phyloP scores from a whole-genome alignment of 75 land plant genomes.

The Sequoiadendron giganteum region DNA sequence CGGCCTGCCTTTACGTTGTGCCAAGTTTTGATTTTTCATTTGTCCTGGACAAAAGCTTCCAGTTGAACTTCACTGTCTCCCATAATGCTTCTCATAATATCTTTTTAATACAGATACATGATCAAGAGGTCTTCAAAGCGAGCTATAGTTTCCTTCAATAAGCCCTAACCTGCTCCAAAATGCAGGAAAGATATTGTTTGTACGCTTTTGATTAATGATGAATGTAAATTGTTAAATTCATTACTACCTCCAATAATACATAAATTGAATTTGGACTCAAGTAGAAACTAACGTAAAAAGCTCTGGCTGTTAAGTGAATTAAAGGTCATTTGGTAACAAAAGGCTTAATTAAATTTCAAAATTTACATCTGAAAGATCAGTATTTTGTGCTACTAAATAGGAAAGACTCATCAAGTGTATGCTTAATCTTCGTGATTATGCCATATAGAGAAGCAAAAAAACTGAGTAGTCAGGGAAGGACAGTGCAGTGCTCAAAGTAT shows the following conservation, averaged over 20 bases:
- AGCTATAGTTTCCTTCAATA: neutral
- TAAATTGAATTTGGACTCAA: neutral
- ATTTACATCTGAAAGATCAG: neutral
- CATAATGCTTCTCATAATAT: neutral
- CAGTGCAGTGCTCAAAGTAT: no score
- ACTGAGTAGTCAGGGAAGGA: no score
- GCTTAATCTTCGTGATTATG: neutral
- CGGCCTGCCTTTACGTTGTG: conserved; percentile 72
- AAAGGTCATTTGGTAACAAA: neutral
- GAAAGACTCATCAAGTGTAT: neutral
- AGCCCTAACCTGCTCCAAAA: neutral
- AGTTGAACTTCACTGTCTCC: neutral
- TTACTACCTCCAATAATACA: neutral
- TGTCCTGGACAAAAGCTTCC: neutral
- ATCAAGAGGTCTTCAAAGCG: neutral
- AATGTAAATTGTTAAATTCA: neutral
- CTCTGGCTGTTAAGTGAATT: neutral
- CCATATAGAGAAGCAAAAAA: neutral
- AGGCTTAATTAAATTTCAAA: neutral
- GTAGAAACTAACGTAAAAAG: neutral
- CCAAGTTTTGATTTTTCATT: conserved; percentile 52
- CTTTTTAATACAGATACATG: neutral
- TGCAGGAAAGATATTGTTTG: neutral
- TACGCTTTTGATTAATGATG: neutral
- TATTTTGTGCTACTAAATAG: no score